phyloP scores from a whole-genome alignment of 208 protist species.

The Leptomonas seymouri region DNA sequence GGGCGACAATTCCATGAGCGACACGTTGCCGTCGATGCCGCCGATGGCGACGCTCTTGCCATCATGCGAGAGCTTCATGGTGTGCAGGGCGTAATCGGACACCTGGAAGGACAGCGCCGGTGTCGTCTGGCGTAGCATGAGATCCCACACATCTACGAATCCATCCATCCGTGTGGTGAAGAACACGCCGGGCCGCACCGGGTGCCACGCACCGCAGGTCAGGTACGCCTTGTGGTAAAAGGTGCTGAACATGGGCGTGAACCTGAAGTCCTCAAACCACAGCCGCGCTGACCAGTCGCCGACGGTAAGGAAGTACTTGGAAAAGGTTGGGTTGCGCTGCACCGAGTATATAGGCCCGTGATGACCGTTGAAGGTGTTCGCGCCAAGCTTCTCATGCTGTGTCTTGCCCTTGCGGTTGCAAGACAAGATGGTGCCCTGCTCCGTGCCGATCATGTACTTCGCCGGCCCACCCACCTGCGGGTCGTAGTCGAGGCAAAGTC shows the following conservation, averaged over 20 bases:
- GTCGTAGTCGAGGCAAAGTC: slow-evolving; percentile 96
- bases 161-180: slow-evolving; percentile 97
- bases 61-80: slow-evolving; percentile 74
- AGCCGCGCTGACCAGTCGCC: slow-evolving; percentile 97
- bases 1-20: slow-evolving; percentile 93
- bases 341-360: slow-evolving; percentile 97
- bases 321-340: slow-evolving; percentile 94
- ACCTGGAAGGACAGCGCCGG: slow-evolving; percentile 93
- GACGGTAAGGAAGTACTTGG: slow-evolving; percentile 97
- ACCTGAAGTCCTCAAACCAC: slow-evolving; percentile 97
- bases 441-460: slow-evolving; percentile 98
- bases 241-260: slow-evolving; percentile 95
- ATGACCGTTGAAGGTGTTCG: slow-evolving; percentile 95
- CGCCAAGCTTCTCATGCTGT: slow-evolving; percentile 91
- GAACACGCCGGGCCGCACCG: slow-evolving; percentile 94
- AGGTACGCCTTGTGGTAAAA: slow-evolving; percentile 96
- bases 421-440: slow-evolving; percentile 94
- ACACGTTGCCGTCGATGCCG: slow-evolving; percentile 94
- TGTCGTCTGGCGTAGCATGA: slow-evolving; percentile 94
- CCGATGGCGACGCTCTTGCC: slow-evolving; percentile 90
- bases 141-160: slow-evolving; percentile 96
- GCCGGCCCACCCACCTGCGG: slow-evolving; percentile 91
- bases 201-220: slow-evolving; percentile 94
- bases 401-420: slow-evolving; percentile 96
- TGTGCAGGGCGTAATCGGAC: slow-evolving; percentile 91